Evolutionary conservation across 768 basidiomycete species (phyloP).

Genomic region (Rossbeevera mucosa): DNA sequence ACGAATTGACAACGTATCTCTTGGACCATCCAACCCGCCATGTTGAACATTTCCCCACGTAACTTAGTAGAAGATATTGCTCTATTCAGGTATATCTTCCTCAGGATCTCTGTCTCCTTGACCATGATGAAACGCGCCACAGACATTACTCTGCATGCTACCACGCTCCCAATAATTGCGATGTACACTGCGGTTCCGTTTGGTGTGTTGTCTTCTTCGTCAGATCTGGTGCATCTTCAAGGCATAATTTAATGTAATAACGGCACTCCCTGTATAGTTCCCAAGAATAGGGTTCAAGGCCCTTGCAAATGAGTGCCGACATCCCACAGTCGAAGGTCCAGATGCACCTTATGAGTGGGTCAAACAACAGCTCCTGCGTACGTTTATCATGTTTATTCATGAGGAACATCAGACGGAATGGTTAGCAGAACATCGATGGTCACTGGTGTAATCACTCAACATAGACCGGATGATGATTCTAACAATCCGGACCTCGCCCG

Average conservation of each 20-base stretch:
- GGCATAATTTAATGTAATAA: background rate
- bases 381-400: too few relatives aligned
- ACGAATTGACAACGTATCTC: background rate
- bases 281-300: background rate
- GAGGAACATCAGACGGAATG: background rate
- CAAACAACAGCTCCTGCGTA: background rate
- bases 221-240: background rate
- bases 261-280: background rate
- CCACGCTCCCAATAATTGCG: background rate
- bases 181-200: background rate
- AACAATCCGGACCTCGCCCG: background rate
- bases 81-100: background rate
- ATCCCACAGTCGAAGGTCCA: background rate
- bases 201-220: background rate
- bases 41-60: background rate
- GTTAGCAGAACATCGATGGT: background rate
- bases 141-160: background rate
- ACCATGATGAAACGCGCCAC: conserved; percentile 4
- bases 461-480: too few relatives aligned
- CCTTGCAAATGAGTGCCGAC: background rate
- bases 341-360: background rate
- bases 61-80: background rate
- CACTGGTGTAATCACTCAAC: too few relatives aligned
- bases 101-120: background rate
- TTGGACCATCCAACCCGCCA: background rate